Base-by-base conservation (phyloP, 2,329 filamentous ascomycete genomes). In the Beauveria rudraprayagi region DNA sequence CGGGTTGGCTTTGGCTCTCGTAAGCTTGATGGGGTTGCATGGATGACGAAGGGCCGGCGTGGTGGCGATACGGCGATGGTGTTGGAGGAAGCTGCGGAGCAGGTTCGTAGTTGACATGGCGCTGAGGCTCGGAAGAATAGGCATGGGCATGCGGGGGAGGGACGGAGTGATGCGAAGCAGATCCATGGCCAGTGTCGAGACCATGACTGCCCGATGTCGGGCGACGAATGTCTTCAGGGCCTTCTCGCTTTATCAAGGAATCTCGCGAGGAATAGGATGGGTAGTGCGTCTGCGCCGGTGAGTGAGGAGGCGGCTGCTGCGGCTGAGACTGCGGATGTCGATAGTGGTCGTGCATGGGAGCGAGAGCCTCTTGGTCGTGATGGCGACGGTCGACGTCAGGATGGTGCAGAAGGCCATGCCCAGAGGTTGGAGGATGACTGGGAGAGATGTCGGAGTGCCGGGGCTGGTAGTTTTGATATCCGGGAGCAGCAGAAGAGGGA, bases 231-330 rank as follows among this genome's bases (percentile, higher is more conserved):
- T 83, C 79, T 62, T 83, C 80, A 63, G 71, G 73, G 46, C 78
- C 75, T 63, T 86, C 83, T 65, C 82, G 76, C 73, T 86, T 86
- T 71, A 85, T 78, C 66, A 78, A 72, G 54, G 80, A 74, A 30
- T 85, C 82, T 69, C 80, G 73, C 11, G 75, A 70, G 63, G 75
- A 68, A 67, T 80, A 83, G 14, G 75, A 68, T 52, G 76, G 71
- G 67, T 78, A 80, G 26, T 72, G 67, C 54, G 73, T 71, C 66
- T 78, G 78, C 64, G 76, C 76, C 65, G 77, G 76, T 56, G 77
- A 77, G 61, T 75, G 76, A 65, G 77, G 76, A 44, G 66, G 69
- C 57, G 68, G 68, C 58, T 63, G 64, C 51, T 63, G 65, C 19
- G 63, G 64, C 9, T 65, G 63, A 50, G 63, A 67, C 63, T 51